phyloP scores from a whole-genome alignment of 2,329 filamentous ascomycete species.

The Colletotrichum limetticola region DNA sequence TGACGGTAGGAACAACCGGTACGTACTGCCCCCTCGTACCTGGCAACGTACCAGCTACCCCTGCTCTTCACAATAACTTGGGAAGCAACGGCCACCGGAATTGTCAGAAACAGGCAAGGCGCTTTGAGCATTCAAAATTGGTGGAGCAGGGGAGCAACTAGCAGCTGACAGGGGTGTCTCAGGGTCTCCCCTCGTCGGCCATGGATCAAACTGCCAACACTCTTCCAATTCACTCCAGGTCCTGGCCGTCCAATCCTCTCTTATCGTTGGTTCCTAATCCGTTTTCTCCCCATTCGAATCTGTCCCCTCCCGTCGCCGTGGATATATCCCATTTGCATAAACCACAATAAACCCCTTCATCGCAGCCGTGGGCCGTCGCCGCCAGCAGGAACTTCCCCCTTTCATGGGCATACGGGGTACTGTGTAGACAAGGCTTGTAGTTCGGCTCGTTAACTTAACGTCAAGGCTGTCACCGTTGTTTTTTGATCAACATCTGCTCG shows the following conservation, averaged over 20 bases:
- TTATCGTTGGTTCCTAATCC: background rate
- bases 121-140: conserved; percentile 30
- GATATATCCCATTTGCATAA: conserved; percentile 4
- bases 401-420: background rate
- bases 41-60: conserved; percentile 26
- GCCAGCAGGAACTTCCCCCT: background rate
- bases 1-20: background rate
- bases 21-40: conserved; percentile 17
- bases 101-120: conserved; percentile 29
- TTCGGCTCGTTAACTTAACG: background rate
- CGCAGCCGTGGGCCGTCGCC: background rate
- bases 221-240: background rate
- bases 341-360: conserved; percentile 7
- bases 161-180: conserved; percentile 2
- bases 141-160: conserved; percentile 11
- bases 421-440: background rate
- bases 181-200: conserved; percentile 11
- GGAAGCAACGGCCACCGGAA: conserved; percentile 32
- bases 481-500: background rate
- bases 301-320: background rate
- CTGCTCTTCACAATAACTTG: background rate
- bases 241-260: background rate
- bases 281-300: background rate
- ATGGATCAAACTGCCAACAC: conserved; percentile 17
- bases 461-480: conserved; percentile 10